Percentiles rank a stretch among this genome's conserved stretches.
These are phyloP conservation scores for Kalmusia sp. DNA, from an alignment of 2,329 filamentous ascomycete genomes.

Conservation along the genomic window DNA sequence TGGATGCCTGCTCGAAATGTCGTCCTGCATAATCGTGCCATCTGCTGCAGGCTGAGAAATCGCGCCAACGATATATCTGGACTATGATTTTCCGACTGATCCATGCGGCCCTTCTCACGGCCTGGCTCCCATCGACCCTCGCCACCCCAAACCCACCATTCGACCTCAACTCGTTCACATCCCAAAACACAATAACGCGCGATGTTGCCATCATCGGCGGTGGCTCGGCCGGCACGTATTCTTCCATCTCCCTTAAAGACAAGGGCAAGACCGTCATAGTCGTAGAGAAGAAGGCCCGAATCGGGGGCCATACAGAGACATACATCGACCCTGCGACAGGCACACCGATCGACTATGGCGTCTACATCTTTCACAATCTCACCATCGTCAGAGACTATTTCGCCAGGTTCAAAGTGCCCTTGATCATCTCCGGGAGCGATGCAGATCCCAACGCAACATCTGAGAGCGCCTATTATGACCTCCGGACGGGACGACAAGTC, in stretches of 20 bases:
- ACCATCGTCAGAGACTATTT: conserved; percentile 12
- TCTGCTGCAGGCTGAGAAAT: too few relatives aligned
- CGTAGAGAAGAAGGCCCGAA: conserved; percentile 45
- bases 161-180: too few relatives aligned
- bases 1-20: too few relatives aligned
- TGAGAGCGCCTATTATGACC: background rate
- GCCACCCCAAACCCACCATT: too few relatives aligned
- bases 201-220: conserved; percentile 53
- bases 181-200: background rate
- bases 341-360: conserved; percentile 43
- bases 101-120: too few relatives aligned
- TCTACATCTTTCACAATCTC: conserved; percentile 45
- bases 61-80: too few relatives aligned
- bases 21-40: too few relatives aligned
- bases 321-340: conserved; percentile 49
- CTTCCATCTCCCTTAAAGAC: conserved; percentile 50
- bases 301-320: conserved; percentile 60
- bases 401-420: background rate
- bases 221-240: conserved; percentile 50
- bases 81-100: too few relatives aligned
- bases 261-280: conserved; percentile 47
- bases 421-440: background rate
- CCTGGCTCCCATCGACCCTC: too few relatives aligned
- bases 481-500: background rate
- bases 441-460: background rate